These are phyloP conservation scores for Hyphopichia fennica DNA, from an alignment of 1,139 yeast genomes.

Conservation along the genomic window DNA sequence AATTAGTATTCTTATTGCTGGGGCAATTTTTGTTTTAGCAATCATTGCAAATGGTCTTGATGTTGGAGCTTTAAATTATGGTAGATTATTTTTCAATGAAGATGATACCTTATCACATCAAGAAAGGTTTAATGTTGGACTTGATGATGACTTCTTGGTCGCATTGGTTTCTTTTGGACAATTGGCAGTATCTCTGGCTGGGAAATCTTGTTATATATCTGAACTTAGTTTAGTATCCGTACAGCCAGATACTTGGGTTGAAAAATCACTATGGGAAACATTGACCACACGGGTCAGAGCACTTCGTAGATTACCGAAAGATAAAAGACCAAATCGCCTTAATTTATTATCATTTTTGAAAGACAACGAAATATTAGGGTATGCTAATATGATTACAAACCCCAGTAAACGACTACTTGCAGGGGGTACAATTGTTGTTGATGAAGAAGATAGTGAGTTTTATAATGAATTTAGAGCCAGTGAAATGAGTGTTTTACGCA, in stretches of 20 bases:
- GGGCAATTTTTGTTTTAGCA: conserved; percentile 53
- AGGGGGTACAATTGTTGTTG: conserved; percentile 14
- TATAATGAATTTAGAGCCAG: conserved; percentile 5
- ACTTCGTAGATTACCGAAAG: background rate
- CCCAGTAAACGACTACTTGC: conserved; percentile 30
- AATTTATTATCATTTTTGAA: conserved; percentile 15
- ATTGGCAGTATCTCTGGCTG: conserved; percentile 64
- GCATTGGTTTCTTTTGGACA: conserved; percentile 60
- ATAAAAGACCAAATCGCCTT: background rate
- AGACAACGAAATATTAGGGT: conserved; percentile 24
- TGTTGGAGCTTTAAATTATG: conserved; percentile 46
- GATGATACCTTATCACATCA: conserved; percentile 29
- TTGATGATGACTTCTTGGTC: conserved; percentile 66
- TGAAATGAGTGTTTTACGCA: conserved; percentile 19
- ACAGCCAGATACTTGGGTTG: conserved; percentile 62
- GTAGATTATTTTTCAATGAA: conserved; percentile 41
- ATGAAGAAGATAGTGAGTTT: background rate
- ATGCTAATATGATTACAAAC: conserved; percentile 30
- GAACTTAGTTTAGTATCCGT: conserved; percentile 54
- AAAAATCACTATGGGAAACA: conserved; percentile 30
- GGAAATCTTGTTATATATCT: conserved; percentile 62
- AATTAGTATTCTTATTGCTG: conserved; percentile 50
- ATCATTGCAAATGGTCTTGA: conserved; percentile 57
- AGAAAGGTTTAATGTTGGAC: conserved; percentile 27
- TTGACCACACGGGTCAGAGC: conserved; percentile 1